A percentile compares a stretch with the other conserved stretches of the same genome.
phyloP scores from a whole-genome alignment of 352 stramenopile species.

The Thalassiosira hispida region DNA sequence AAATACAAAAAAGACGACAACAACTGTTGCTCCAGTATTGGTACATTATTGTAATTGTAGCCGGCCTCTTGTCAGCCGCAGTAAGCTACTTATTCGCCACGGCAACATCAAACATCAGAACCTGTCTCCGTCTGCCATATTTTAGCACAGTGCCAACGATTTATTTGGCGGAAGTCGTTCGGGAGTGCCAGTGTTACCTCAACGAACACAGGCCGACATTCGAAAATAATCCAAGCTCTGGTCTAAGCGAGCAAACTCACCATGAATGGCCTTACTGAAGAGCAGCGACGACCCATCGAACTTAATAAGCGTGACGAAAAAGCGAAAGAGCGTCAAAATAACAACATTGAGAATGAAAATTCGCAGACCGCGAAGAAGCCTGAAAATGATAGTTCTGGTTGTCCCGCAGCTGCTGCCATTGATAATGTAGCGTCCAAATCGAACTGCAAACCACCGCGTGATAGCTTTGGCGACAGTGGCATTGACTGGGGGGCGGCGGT shows the following conservation, averaged over 20 bases:
- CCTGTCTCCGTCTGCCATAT: no score
- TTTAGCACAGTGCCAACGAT: no score
- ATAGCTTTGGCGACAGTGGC: conserved; percentile 38
- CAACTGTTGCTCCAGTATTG: no score
- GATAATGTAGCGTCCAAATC: neutral
- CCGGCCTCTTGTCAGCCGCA: neutral
- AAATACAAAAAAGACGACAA: no score
- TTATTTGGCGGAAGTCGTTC: no score
- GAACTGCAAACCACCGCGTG: conserved; percentile 5
- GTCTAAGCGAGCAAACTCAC: no score
- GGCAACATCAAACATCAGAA: neutral
- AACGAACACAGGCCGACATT: no score
- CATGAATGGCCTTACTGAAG: conserved; percentile 12
- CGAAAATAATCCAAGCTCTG: no score
- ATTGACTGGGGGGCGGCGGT: conserved; percentile 28
- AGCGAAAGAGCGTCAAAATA: neutral
- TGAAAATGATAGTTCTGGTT: neutral
- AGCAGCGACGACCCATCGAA: conserved; percentile 17
- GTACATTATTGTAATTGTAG: no score
- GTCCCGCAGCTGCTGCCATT: neutral
- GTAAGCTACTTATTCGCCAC: neutral
- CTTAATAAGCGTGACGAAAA: conserved; percentile 11
- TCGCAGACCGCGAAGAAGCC: neutral
- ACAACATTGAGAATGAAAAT: neutral
- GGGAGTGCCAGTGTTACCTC: no score